Conservation (phyloP, 1,139 yeast species). For the Kazachstania sp. region DNA sequence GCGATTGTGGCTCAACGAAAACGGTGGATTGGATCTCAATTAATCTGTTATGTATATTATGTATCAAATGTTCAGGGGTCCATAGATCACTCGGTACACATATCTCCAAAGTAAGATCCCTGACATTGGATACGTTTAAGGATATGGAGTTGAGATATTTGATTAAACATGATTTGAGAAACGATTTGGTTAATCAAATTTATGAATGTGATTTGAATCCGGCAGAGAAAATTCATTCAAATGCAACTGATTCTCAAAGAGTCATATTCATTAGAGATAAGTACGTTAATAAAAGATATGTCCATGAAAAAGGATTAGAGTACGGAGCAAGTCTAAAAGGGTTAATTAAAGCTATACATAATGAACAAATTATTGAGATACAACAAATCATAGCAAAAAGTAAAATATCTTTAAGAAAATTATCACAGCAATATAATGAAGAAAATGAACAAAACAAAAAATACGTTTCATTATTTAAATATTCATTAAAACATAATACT, state of each 20-base stretch:
- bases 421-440: conserved; percentile 13
- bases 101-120: conserved; percentile 66
- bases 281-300: conserved; percentile 39
- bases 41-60: conserved; percentile 61
- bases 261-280: conserved; percentile 43
- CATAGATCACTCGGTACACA: conserved; percentile 74
- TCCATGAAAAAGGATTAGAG: conserved; percentile 15
- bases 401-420: conserved; percentile 34
- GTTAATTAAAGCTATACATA: conserved; percentile 41
- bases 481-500: conserved; percentile 46
- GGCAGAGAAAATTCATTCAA: conserved; percentile 30
- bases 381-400: conserved; percentile 43
- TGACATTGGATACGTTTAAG: conserved; percentile 61
- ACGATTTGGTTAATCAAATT: conserved; percentile 51
- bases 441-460: conserved; percentile 18
- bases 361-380: conserved; percentile 41
- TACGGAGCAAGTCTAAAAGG: conserved; percentile 25
- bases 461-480: conserved; percentile 47
- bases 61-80: conserved; percentile 70
- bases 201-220: conserved; percentile 42
- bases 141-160: conserved; percentile 41
- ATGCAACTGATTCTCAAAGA: conserved; percentile 32
- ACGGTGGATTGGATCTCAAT: conserved; percentile 85
- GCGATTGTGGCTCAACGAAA: conserved; percentile 64
- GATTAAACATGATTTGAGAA: conserved; percentile 47